Percentiles rank a stretch among this genome's conserved stretches.
phyloP scores from a whole-genome alignment of 2,329 filamentous ascomycete species.

The Cordyceps pruinosa region DNA sequence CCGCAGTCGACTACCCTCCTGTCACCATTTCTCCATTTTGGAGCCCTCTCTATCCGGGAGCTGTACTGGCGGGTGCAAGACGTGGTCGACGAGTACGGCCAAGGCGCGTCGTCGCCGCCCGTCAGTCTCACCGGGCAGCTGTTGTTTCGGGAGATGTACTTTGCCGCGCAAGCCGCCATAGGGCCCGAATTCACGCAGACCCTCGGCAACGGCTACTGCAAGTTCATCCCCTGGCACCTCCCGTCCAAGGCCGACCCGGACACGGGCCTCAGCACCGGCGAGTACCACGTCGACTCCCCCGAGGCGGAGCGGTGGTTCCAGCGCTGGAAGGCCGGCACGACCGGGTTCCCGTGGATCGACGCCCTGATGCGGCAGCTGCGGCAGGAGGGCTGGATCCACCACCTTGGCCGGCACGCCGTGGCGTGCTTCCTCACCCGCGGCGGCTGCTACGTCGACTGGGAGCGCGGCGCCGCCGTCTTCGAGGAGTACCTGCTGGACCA shows the following conservation, averaged over 20 bases:
- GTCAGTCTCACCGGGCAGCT: slow-evolving; percentile 67
- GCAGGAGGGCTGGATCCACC: slow-evolving; percentile 72
- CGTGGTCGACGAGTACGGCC: slow-evolving; percentile 50
- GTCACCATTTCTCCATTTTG: slow-evolving; percentile 69
- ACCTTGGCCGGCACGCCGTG: slow-evolving; percentile 69
- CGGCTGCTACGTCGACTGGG: slow-evolving; percentile 73
- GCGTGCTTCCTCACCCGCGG: slow-evolving; percentile 76
- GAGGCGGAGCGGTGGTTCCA: slow-evolving; percentile 59
- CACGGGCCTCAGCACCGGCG: slow-evolving; percentile 45
- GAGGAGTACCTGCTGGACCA: slow-evolving; percentile 71
- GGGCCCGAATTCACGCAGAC: slow-evolving; percentile 59
- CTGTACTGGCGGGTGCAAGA: slow-evolving; percentile 68
- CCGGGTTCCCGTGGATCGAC: slow-evolving; percentile 76
- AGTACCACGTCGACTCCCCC: slow-evolving; percentile 56
- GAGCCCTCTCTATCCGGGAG: slow-evolving; percentile 59
- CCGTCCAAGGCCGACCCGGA: slow-evolving; percentile 48
- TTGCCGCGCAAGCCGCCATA: slow-evolving; percentile 64
- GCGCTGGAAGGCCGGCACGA: slow-evolving; percentile 61
- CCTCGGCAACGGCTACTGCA: slow-evolving; percentile 55
- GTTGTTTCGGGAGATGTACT: slow-evolving; percentile 78
- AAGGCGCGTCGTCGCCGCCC: slow-evolving; percentile 53
- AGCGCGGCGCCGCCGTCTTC: slow-evolving; percentile 71
- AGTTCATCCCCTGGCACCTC: slow-evolving; percentile 76
- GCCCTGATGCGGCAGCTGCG: slow-evolving; percentile 70
- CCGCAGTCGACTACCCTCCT: slow-evolving; percentile 68